Evolutionary conservation across 148 eudicot genomes (phyloP).

Genomic region (Polygonum aviculare): DNA sequence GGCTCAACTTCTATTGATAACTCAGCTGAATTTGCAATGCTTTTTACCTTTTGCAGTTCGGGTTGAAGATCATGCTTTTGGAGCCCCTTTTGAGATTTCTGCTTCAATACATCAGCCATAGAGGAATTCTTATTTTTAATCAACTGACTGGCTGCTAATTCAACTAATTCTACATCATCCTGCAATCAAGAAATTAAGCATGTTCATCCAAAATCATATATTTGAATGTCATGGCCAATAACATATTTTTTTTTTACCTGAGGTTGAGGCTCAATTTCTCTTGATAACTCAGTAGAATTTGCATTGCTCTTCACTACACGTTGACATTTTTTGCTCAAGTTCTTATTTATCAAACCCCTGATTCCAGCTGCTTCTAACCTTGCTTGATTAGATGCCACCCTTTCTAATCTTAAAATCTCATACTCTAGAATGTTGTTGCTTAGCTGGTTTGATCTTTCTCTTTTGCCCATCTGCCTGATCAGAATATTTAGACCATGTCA

Average conservation of each 20-base stretch:
- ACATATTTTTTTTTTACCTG: neutral
- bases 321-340: neutral
- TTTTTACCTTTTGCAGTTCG: no score
- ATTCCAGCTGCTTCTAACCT: neutral
- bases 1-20: no score
- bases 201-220: no score
- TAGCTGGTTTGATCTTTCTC: neutral
- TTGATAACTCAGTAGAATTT: neutral
- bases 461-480: neutral
- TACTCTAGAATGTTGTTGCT: neutral
- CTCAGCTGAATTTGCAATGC: no score
- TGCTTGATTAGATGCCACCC: neutral
- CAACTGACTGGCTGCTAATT: no score
- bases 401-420: neutral
- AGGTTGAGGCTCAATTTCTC: neutral
- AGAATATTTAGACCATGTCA: neutral
- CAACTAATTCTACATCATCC: no score
- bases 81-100: no score
- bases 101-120: no score
- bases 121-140: no score
- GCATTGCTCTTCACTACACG: neutral
- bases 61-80: no score
- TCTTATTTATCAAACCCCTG: neutral
- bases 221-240: no score
- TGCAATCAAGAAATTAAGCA: no score